Base-by-base conservation (phyloP, 2,329 filamentous ascomycete genomes). In the Xylariales sp. region DNA sequence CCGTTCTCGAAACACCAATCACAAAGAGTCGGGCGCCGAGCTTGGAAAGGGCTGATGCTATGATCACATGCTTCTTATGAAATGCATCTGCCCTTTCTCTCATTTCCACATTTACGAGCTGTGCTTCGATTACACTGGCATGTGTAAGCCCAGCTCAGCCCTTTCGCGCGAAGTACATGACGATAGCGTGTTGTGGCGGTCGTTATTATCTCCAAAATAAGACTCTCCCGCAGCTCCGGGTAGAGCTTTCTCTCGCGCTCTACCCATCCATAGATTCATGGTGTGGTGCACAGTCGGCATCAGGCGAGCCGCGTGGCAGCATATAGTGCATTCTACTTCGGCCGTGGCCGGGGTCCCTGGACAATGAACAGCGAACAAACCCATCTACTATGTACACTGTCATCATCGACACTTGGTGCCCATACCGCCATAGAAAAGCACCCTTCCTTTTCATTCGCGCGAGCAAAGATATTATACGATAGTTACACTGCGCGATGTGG, bases 101-200 rank as follows among this genome's bases (percentile, higher is more conserved):
- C 41, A 53, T 54, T 34, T 62, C 41, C 57, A 43, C 56, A 53
- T 53, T n/a, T 2, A 32, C 46, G 43, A 56, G 36, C 49, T 45
- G 23, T 32, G 61, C 53, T 32, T 28, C 28, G 52, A 56, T 9
- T 1, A 16, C 16, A 9, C 16, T 49, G 48, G 55, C 53, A 62
- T 53, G 52, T 52, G 57, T 41, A 39, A 49, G 28, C 61, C 62
- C 45, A 39, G 18, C 28, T 57, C 57, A 61, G 57, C 57, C 46
- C 50, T 52, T 48, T 23, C 9, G 53, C 39, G 39, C 23, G 2
- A 23, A 53, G 28, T 49, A 9, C 34, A 7, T 14, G 7, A 52
- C 16, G n/a, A 23, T 49, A 54, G 9, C 48, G 39, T 39, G 3
- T 16, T 34, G 10, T n/a, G 39, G 55, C 43, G 14, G 41, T 39